Evolutionary conservation across 2,329 filamentous ascomycete genomes (phyloP), one percentile per base, ranked within the genome.

Genomic region (Clonostachys solani): DNA sequence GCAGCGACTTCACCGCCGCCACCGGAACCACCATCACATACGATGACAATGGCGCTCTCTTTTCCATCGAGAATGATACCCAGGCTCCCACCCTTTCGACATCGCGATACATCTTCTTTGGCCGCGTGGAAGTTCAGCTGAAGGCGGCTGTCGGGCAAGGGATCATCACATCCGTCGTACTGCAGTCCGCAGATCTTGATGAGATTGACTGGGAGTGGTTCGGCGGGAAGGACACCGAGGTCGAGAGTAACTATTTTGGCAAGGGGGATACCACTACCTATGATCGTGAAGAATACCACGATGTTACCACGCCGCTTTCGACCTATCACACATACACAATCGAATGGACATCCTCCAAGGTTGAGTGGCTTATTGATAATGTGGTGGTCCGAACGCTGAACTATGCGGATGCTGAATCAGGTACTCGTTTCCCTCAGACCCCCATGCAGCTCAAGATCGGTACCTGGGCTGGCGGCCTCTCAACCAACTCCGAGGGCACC

Each of bases 91-190:
- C 87, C 34, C 90, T 95, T 66, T 77, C 75, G 59, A 81, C 80
- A 48, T 77, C 83, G 60, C 92, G 91, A 78, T 97, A 95, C 77
- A 89, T 99, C 66, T 96, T 97, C 88, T 97, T 96, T 66, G 94
- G 94, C 52, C 84, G 84, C 60, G 81, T 96, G 56, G 87, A 95
- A 47, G 82, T 90, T 50, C 81, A 80, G 29, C 73, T 95, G 61
- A 86, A 91, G 67, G 86, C 87, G 36, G 86, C 94, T 23, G 79
- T 86, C 4, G 94, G 92, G 40, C 75, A 74, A 8, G 94, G 94
- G 54, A 87, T 99, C 53, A 88, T 99, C 52, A 96, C 91, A 70
- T 92, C 87, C 54, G 78, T 89, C 36, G 90, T 97, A 38, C 74
- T 99, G 54, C 87, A 96, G 73, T 96, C 91, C 3, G 90, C 96